Conservation (phyloP, 345 rosid genomes). For the Bretschneidera sinensis region DNA sequence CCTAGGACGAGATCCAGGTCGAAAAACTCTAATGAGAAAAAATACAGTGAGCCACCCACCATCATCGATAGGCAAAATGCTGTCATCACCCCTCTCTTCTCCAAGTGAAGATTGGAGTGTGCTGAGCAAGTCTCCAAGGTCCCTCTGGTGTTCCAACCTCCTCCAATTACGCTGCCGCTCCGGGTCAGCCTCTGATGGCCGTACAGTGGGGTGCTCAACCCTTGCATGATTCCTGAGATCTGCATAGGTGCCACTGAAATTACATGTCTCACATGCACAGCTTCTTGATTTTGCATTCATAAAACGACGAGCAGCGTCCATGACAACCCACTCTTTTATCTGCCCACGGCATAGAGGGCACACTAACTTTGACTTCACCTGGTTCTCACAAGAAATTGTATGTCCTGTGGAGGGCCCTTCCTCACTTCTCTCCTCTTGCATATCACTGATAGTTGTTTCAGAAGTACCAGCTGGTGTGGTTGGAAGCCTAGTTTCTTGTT, state of each 20-base stretch:
- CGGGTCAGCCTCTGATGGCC: slow-evolving; percentile 89
- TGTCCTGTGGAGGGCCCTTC: slow-evolving; percentile 23
- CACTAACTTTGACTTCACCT: slow-evolving; percentile 39
- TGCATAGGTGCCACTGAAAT: slow-evolving; percentile 63
- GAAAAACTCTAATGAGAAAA: slow-evolving; percentile 77
- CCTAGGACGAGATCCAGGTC: slow-evolving; percentile 67
- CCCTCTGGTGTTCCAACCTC: slow-evolving; percentile 93
- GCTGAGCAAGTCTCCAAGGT: slow-evolving; percentile 89
- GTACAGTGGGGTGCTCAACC: slow-evolving; percentile 68
- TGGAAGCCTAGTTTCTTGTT: slow-evolving; percentile 29
- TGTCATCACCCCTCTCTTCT: slow-evolving; percentile 65
- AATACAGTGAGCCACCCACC: slow-evolving; percentile 83
- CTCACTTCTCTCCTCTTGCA: slow-evolving; percentile 34
- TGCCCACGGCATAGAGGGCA: slow-evolving; percentile 94
- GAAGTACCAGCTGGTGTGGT: slow-evolving; percentile 19
- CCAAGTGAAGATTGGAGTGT: slow-evolving; percentile 82
- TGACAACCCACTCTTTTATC: slow-evolving; percentile 73
- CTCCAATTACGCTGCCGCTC: slow-evolving; percentile 94
- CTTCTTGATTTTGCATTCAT: slow-evolving; percentile 85
- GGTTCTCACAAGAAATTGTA: slow-evolving; percentile 33
- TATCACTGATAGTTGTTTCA: slow-evolving; percentile 27
- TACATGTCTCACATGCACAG: slow-evolving; percentile 84
- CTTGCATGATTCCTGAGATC: slow-evolving; percentile 96
- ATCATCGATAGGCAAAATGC: slow-evolving; percentile 50
- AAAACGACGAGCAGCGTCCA: slow-evolving; percentile 63